Conservation (phyloP, 768 basidiomycete species). For the Russula abietina region DNA sequence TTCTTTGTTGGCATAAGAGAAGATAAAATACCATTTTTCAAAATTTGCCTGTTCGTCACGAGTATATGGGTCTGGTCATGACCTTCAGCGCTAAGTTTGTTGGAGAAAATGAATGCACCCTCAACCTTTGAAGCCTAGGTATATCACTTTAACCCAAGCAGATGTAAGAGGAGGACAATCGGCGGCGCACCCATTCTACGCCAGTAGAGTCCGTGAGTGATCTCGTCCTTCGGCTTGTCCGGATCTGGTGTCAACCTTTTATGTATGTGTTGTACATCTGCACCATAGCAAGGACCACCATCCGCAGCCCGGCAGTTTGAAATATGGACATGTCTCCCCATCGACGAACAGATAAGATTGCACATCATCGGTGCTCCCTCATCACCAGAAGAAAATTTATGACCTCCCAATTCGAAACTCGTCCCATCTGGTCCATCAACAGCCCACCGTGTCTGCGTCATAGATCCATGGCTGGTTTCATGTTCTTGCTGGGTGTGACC, state of each 20-base stretch:
- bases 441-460: conserved; percentile 53
- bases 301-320: conserved; percentile 45
- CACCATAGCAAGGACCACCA: conserved; percentile 35
- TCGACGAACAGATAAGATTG: conserved; percentile 46
- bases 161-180: conserved; percentile 13
- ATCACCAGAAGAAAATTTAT: conserved; percentile 47
- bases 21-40: conserved; percentile 42
- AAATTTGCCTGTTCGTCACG: conserved; percentile 49
- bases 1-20: not conserved
- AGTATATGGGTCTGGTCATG: conserved; percentile 49
- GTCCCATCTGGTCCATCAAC: conserved; percentile 49
- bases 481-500: conserved; percentile 57
- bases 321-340: conserved; percentile 56
- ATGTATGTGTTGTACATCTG: conserved; percentile 43
- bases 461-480: conserved; percentile 58
- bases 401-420: conserved; percentile 48
- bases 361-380: conserved; percentile 63
- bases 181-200: conserved; percentile 44
- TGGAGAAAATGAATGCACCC: not conserved
- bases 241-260: conserved; percentile 42
- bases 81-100: not conserved
- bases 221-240: conserved; percentile 43
- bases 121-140: conserved; percentile 48
- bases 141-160: not conserved
- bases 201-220: conserved; percentile 55